Evolutionary conservation across 306 rosid species (phyloP).

Genomic region (Spatholobus suberectus): DNA sequence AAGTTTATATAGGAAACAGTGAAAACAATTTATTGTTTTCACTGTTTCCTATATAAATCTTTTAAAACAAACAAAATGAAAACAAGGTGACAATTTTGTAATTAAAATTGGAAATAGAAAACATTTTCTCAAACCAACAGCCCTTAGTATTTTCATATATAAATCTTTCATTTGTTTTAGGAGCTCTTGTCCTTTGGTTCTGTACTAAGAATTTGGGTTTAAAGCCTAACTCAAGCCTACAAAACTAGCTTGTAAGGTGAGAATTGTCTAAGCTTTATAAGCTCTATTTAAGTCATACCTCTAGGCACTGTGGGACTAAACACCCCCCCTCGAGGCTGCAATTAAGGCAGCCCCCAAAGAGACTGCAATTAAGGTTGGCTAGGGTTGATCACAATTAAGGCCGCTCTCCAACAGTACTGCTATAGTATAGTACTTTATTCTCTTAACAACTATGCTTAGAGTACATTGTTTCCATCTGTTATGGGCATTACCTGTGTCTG

Average conservation of each 20-base stretch:
- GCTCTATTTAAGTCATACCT: too few species aligned
- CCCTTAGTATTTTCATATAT: not conserved
- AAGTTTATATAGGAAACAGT: not conserved
- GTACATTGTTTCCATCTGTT: not conserved
- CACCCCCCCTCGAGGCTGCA: too few species aligned
- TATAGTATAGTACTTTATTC: conserved; percentile 4
- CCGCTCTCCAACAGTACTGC: not conserved
- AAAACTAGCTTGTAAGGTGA: not conserved
- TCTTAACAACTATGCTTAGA: not conserved
- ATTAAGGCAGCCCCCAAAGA: not conserved
- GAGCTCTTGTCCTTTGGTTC: not conserved
- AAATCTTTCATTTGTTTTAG: not conserved
- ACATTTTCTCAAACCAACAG: not conserved
- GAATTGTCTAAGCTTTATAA: too few species aligned
- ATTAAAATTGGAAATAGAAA: not conserved
- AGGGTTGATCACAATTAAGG: not conserved
- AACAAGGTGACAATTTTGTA: not conserved
- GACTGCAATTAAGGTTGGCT: not conserved
- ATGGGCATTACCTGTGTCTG: too few species aligned
- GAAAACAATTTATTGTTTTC: not conserved
- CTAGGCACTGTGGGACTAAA: too few species aligned
- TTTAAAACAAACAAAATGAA: not conserved
- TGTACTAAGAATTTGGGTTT: not conserved
- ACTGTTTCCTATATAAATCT: not conserved
- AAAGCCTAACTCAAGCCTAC: not conserved